A percentile compares a stretch with the other conserved stretches of the same genome.
phyloP scores from a whole-genome alignment of 2,329 filamentous ascomycete species.

The Dactylellina drechsleri region DNA sequence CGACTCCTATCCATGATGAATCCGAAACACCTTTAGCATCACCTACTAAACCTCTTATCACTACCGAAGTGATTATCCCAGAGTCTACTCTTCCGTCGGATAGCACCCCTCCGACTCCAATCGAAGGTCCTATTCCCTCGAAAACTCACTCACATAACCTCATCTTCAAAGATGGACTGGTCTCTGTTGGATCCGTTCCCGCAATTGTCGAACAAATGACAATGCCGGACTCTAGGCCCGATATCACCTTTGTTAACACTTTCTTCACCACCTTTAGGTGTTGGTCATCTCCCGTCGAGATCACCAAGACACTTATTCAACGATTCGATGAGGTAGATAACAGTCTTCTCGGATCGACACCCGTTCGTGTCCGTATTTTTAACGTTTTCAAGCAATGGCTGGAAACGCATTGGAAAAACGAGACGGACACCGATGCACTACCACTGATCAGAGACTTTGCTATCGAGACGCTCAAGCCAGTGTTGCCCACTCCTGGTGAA shows the following conservation, averaged over 20 bases:
- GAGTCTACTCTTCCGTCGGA: conserved; percentile 14
- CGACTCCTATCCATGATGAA: conserved; percentile 55
- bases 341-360: conserved; percentile 74
- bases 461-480: conserved; percentile 72
- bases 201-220: conserved; percentile 95
- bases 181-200: conserved; percentile 89
- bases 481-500: conserved; percentile 79
- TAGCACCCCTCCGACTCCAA: conserved; percentile 33
- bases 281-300: conserved; percentile 81
- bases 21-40: conserved; percentile 44
- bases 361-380: conserved; percentile 89
- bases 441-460: conserved; percentile 82
- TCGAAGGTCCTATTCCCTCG: conserved; percentile 67
- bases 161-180: conserved; percentile 91
- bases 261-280: conserved; percentile 97
- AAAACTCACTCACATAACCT: conserved; percentile 92
- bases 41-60: conserved; percentile 21
- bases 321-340: conserved; percentile 92
- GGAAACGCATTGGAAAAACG: conserved; percentile 91
- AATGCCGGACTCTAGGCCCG: conserved; percentile 89
- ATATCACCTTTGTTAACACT: conserved; percentile 88
- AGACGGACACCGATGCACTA: conserved; percentile 80
- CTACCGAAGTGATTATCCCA: conserved; percentile 23
- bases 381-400: conserved; percentile 98
- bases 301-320: conserved; percentile 84